Conservation (phyloP, 495 filamentous ascomycete species). For the Neurospora intermedia region DNA sequence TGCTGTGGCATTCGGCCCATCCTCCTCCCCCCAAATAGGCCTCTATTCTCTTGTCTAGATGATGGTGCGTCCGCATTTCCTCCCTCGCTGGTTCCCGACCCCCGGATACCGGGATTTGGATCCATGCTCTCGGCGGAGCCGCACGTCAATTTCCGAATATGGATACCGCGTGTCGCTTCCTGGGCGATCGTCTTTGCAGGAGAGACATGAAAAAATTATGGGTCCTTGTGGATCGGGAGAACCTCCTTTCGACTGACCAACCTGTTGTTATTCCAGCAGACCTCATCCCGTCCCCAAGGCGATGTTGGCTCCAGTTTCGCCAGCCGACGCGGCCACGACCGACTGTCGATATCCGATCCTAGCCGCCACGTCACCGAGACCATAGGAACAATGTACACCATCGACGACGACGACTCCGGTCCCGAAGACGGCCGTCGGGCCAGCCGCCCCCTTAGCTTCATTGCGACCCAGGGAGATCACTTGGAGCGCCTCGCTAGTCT, state of each 20-base stretch:
- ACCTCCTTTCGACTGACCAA: conserved; percentile 13
- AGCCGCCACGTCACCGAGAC: conserved; percentile 97
- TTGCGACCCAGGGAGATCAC: conserved; percentile 31
- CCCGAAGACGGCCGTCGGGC: conserved; percentile 33
- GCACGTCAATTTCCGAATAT: conserved; percentile 3
- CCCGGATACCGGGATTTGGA: conserved; percentile 7
- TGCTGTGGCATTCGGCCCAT: conserved; percentile 27
- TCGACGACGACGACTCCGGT: conserved; percentile 44
- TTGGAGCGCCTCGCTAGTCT: conserved; percentile 16
- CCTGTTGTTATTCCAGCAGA: conserved; percentile 24
- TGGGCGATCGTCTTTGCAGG: conserved; percentile 3
- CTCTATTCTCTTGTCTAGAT: conserved; percentile 14
- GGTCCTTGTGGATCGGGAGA: conserved; percentile 20
- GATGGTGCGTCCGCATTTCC: conserved; percentile 24
- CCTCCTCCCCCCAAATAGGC: background rate
- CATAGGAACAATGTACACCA: conserved; percentile 85
- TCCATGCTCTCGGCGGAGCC: conserved; percentile 6
- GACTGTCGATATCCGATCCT: conserved; percentile 48
- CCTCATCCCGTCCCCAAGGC: conserved; percentile 41
- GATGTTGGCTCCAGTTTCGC: conserved; percentile 45
- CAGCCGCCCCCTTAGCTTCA: conserved; percentile 36
- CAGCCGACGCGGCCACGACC: conserved; percentile 44
- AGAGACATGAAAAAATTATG: conserved; percentile 15
- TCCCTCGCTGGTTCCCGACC: background rate
- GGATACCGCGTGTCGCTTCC: conserved; percentile 6